These are phyloP conservation scores for Fagus sylvatica DNA, from an alignment of 306 rosid species.

Conservation along the genomic window DNA sequence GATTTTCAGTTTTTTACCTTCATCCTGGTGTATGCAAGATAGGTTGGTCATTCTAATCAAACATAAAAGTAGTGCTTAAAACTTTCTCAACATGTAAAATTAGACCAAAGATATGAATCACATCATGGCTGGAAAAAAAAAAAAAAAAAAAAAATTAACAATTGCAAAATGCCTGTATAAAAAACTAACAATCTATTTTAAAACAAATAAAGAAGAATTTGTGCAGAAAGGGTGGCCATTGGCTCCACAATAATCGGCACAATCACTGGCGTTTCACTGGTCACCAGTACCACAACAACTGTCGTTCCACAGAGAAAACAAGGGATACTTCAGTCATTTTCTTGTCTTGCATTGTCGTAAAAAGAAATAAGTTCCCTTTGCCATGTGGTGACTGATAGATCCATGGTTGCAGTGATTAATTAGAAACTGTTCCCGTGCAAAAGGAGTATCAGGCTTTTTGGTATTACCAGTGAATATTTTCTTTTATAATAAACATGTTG, in stretches of 20 bases:
- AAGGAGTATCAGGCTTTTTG: neutral
- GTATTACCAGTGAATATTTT: neutral
- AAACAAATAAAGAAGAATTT: slow-evolving; percentile 3
- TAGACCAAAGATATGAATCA: slow-evolving; percentile 4
- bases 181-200: slow-evolving; percentile 4
- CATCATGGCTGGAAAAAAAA: neutral
- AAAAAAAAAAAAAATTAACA: neutral
- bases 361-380: slow-evolving; percentile 1
- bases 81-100: neutral
- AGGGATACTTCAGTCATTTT: neutral
- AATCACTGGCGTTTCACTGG: neutral
- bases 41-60: slow-evolving; percentile 19
- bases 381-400: neutral
- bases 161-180: neutral
- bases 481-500: neutral
- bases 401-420: neutral
- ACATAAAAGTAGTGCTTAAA: slow-evolving; percentile 5
- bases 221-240: neutral
- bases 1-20: slow-evolving; percentile 40
- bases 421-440: neutral
- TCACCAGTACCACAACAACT: neutral
- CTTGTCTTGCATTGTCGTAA: neutral
- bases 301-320: neutral
- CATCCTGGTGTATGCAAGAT: slow-evolving; percentile 32
- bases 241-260: neutral